A percentile compares a stretch with the other conserved stretches of the same genome.
phyloP scores from a whole-genome alignment of 164 flowering plant genomes.

The Macadamia tetraphylla region DNA sequence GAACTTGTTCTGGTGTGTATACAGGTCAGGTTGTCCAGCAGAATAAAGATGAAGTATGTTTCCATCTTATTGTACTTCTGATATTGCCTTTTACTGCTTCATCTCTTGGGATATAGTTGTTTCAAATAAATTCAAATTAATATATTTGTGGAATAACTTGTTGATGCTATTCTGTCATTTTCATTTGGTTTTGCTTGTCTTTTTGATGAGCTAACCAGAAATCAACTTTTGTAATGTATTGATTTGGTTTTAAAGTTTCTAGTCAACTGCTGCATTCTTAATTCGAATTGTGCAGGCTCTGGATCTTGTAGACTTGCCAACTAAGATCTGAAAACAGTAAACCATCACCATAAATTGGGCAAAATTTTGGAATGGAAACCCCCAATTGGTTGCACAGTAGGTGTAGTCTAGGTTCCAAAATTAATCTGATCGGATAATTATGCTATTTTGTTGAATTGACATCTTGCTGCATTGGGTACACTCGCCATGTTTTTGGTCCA shows the following conservation, averaged over 20 bases:
- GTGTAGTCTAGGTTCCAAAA: not conserved
- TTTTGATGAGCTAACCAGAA: too few species aligned
- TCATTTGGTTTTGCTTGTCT: too few species aligned
- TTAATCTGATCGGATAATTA: not conserved
- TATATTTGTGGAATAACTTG: not conserved
- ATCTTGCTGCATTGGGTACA: not conserved
- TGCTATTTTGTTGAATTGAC: not conserved
- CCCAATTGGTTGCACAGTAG: not conserved
- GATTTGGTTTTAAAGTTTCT: too few species aligned
- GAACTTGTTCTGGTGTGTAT: slow-evolving; percentile 17
- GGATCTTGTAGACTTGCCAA: not conserved
- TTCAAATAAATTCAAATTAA: not conserved
- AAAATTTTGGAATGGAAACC: not conserved
- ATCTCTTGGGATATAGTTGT: not conserved
- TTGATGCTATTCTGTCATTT: too few species aligned
- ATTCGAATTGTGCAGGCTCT: not conserved
- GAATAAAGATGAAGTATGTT: slow-evolving; percentile 30
- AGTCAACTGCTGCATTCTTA: too few species aligned
- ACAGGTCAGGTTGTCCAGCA: slow-evolving; percentile 33
- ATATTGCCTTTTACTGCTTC: not conserved
- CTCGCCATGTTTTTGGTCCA: not conserved
- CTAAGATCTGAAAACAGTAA: too few species aligned
- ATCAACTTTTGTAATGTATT: too few species aligned
- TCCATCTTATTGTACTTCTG: not conserved
- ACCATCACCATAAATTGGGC: not conserved